Evolutionary conservation across 768 basidiomycete genomes (phyloP), one percentile per base, ranked within the genome.

Genomic region (Galerina sulciceps): DNA sequence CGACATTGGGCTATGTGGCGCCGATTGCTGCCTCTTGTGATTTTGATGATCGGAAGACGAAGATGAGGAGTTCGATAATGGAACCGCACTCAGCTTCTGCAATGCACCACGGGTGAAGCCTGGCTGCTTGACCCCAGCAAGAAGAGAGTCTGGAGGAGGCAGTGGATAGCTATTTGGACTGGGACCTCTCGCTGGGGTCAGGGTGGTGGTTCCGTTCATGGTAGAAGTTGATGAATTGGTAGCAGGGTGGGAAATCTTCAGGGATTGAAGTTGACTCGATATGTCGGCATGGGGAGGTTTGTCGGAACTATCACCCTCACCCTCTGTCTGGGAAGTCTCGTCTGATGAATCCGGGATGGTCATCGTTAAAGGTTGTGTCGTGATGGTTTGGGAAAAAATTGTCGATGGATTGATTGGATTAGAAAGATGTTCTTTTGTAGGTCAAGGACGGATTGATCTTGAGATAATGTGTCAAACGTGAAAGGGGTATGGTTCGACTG

Each of bases 241-340:
- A 53, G 49, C 61, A 51, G 60, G 60, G 44, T 59, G 57, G 54
- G 56, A 61, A 52, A 62, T 48, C 47, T 60, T 67, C 58, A 65
- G 49, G 57, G 68, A 59, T 56, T 67, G 61, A 41, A 72, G 52
- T 53, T 70, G 67, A 54, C 60, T 67, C 20, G 72, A 67, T 67
- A 70, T 61, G 55, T 69, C 62, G 49, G 65, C 69, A 70, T 79
- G 78, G 63, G 84, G 81, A 23, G 85, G 85, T 75, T 83, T 85
- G 71, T 88, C 87, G 67, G 84, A 76, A 56, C 81, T 75, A 67
- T 88, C 86, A 49, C 80, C 77, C 61, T 88, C 87, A 57, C 79
- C 77, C 60, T 87, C 86, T 50, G 80, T 71, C 65, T 81, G 80
- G 23, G 83, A 66, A 38, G 84, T 73, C 60, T 77, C 77, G 60